Evolutionary conservation across 2,329 filamentous ascomycete genomes (phyloP).

Genomic region (Davidsoniella australis): DNA sequence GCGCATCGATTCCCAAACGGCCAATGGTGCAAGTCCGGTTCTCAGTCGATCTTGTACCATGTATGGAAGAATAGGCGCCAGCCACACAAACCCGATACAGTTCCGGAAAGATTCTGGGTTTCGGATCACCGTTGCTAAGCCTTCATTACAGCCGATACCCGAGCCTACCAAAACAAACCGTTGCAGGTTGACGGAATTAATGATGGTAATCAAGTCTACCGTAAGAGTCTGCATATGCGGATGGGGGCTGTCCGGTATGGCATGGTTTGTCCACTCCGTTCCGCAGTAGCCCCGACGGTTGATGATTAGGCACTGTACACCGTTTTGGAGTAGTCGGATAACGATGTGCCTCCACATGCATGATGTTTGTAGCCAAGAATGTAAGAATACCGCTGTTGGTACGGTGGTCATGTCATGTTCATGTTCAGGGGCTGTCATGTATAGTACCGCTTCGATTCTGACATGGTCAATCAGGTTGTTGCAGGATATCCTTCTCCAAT

Average conservation of each 20-base stretch:
- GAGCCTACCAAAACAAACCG: constrained; percentile 4
- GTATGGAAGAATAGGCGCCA: constrained; percentile 2
- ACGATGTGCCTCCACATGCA: constrained; percentile 1
- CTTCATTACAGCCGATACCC: constrained; percentile 8
- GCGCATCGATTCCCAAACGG: constrained; percentile 1
- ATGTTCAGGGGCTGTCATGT: neutral
- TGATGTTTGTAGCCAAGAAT: constrained; percentile 4
- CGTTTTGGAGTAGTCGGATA: neutral
- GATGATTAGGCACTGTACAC: constrained; percentile 1
- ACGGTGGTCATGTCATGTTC: neutral
- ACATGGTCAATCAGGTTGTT: neutral
- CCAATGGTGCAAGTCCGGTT: neutral
- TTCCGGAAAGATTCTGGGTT: neutral
- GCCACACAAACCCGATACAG: constrained; percentile 4
- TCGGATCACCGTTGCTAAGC: neutral
- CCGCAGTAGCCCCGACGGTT: constrained; percentile 2
- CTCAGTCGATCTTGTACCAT: neutral
- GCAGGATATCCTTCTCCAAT: neutral
- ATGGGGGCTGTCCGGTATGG: no score
- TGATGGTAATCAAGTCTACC: no score
- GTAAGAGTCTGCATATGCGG: no score
- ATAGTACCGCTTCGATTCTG: neutral
- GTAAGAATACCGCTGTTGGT: constrained; percentile 6
- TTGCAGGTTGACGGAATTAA: neutral
- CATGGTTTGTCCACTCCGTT: neutral